Conservation (phyloP, 345 rosid species). For the Rubroshorea leprosula region DNA sequence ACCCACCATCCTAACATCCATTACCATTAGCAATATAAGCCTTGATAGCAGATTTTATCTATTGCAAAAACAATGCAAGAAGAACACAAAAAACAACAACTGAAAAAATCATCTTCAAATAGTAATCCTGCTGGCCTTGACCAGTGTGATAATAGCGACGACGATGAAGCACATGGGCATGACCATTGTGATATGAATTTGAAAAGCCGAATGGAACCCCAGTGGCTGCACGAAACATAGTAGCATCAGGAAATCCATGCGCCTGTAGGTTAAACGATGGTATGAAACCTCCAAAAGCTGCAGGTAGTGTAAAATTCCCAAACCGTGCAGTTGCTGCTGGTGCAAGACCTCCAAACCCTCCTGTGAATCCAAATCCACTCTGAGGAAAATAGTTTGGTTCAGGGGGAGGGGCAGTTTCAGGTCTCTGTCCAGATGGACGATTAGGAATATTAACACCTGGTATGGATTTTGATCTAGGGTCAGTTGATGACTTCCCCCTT, state of each 20-base stretch:
- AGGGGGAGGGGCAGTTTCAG: conserved; percentile 89
- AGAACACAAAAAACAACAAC: conserved; percentile 49
- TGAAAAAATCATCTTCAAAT: conserved; percentile 55
- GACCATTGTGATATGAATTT: conserved; percentile 65
- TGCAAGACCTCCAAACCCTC: conserved; percentile 85
- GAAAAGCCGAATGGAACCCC: conserved; percentile 67
- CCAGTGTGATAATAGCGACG: conserved; percentile 30
- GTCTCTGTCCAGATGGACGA: conserved; percentile 97
- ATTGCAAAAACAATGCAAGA: conserved; percentile 54
- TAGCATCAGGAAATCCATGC: conserved; percentile 77
- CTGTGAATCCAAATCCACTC: conserved; percentile 72
- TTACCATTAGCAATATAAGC: conserved; percentile 15
- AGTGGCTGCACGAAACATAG: conserved; percentile 71
- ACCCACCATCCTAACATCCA: no score
- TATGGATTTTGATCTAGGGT: conserved; percentile 80
- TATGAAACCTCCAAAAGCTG: conserved; percentile 82
- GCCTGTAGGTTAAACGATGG: conserved; percentile 82
- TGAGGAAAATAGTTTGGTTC: conserved; percentile 67
- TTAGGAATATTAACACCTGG: conserved; percentile 80
- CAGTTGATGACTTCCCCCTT: conserved; percentile 76
- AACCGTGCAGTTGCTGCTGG: conserved; percentile 70
- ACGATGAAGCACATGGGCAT: conserved; percentile 49
- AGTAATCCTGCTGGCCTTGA: conserved; percentile 74
- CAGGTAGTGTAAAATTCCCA: conserved; percentile 75
- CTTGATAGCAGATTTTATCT: conserved; percentile 18